Conservation (phyloP, 2,329 filamentous ascomycete species). For the Cercospora sp. region DNA sequence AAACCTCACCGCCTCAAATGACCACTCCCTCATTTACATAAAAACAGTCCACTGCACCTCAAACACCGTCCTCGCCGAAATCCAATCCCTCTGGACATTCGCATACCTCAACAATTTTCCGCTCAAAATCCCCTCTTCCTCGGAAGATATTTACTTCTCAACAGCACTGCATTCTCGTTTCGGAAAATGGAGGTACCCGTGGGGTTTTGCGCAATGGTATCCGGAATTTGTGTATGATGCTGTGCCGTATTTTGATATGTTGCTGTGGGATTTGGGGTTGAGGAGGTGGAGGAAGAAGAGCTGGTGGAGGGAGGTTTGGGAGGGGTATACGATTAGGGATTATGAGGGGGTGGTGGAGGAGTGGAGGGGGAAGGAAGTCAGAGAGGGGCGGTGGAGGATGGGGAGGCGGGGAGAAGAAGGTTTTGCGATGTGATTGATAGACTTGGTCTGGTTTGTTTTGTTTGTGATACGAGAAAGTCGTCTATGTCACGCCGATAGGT, state of each 20-base stretch:
- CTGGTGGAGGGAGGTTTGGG: slow-evolving; percentile 19
- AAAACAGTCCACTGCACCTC: slow-evolving; percentile 23
- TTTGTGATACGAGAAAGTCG: not conserved
- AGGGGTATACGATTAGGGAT: slow-evolving; percentile 22
- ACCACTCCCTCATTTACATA: slow-evolving; percentile 18
- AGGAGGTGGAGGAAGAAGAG: slow-evolving; percentile 17
- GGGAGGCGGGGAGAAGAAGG: not conserved
- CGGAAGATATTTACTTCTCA: slow-evolving; percentile 11
- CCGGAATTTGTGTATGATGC: slow-evolving; percentile 23
- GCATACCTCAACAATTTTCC: slow-evolving; percentile 12
- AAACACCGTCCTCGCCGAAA: slow-evolving; percentile 17
- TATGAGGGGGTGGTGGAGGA: slow-evolving; percentile 18
- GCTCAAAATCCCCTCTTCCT: not conserved
- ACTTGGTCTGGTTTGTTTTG: not conserved
- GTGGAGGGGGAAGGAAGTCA: slow-evolving; percentile 6
- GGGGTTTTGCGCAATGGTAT: slow-evolving; percentile 22
- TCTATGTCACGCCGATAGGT: too few species aligned
- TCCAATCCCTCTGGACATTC: slow-evolving; percentile 18
- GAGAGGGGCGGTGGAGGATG: not conserved
- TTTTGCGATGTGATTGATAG: not conserved
- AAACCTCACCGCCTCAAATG: not conserved
- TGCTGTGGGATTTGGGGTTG: slow-evolving; percentile 18
- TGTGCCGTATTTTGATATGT: slow-evolving; percentile 22
- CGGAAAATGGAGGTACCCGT: slow-evolving; percentile 19
- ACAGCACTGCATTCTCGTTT: slow-evolving; percentile 17